Base-by-base conservation (phyloP, 495 filamentous ascomycete species). In the Neurospora sp. region DNA sequence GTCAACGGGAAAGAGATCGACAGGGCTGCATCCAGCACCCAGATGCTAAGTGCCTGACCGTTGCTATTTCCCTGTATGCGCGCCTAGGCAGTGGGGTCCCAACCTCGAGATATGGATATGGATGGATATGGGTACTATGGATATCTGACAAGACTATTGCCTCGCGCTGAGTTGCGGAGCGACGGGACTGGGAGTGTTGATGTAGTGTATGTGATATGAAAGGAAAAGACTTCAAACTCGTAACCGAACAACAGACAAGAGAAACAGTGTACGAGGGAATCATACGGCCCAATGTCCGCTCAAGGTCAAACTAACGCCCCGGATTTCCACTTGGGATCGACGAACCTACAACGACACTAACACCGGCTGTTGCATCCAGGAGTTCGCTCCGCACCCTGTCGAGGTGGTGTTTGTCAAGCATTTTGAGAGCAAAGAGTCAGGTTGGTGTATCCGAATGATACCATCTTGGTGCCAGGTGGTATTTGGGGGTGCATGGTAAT, bases 261-360 rank as follows among this genome's bases (percentile, higher is more conserved):
- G 6, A 62, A 54, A 54, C 46, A 23, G 46, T 54, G 41, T 23
- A 10, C 0, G n/a, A 10, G 1, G 8, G 8, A 23, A 54, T 54
- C 12, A 16, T 62, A 16, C 54, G 54, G 54, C 54, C 54, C 54
- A 62, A 66, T 66, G 27, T 66, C 54, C 54, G 54, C 12, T 37
- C 27, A 9, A 18, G 54, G 23, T 9, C 54, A 66, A 66, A 31
- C 54, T 35, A 66, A 66, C 27, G 14, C 54, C 54, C 54, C 54
- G 54, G 54, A 66, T 66, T 66, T 66, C 54, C 54, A 66, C 54
- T 66, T 66, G 54, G 48, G 54, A 66, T 66, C 54, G 54, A 62
- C 54, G 1, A 62, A 31, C 16, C 54, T 62, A 62, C 10, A 5
- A 20, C 46, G 20, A 27, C 48, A 59, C 48, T 27, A 59, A 59